Evolutionary conservation across 2,329 filamentous ascomycete genomes (phyloP), one percentile per base, ranked within the genome.

Genomic region (Venturia asperata): DNA sequence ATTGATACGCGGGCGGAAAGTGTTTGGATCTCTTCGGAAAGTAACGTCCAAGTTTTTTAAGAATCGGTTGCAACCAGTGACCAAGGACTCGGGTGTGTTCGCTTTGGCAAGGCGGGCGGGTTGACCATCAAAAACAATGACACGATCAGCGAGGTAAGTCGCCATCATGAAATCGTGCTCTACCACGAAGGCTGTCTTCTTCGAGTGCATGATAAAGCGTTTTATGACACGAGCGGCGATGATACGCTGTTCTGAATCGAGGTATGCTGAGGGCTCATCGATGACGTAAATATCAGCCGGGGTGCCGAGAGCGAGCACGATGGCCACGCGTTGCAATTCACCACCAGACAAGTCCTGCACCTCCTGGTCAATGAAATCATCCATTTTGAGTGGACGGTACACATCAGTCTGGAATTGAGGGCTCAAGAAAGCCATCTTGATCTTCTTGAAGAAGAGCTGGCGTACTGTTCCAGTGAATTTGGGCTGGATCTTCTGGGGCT

Each of bases 131-230:
- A 99, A 99, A 74, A 99, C 94, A 74, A 99, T 99, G 77, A 99
- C 94, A 70, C 94, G 90, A 74, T 99, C 95, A 58, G 94, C 86
- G 60, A 89, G 82, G 74, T 89, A 89, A 55, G 86, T 89, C 49
- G 86, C 86, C 92, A 97, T 97, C 81, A 97, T 96, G 82, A 99
- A 97, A 84, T 99, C 94, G 89, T 99, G 94, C 87, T 99, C 94
- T 76, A 99, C 93, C 71, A 99, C 87, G 77, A 99, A 99, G 62
- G 94, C 94, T 0, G 94, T 99, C 86, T 97, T 97, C 87, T 97
- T 97, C 72, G 92, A 88, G 82, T 99, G 93, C 94, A 99, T 99
- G 79, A 99, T 99, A 84, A 96, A 99, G 70, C 94, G 89, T 84
- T 99, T 99, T 82, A 99, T 99, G 75, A 99, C 95, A 75, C 92